A percentile compares a stretch with the other conserved stretches of the same genome.
These are phyloP conservation scores for Mycena albidolilacea DNA, from an alignment of 768 basidiomycete species.

Conservation along the genomic window DNA sequence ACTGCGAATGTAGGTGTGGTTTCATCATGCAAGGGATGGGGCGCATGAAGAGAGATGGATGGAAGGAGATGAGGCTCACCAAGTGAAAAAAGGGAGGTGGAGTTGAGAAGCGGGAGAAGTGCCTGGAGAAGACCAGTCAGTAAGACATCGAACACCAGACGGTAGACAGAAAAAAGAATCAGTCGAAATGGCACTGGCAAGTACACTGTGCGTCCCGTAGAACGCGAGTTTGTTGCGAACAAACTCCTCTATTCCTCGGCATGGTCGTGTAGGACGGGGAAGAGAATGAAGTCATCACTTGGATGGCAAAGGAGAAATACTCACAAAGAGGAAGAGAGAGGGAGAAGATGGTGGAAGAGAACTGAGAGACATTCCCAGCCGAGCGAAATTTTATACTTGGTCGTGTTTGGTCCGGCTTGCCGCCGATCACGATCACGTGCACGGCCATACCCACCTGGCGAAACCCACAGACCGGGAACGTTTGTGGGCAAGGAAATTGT, in stretches of 20 bases:
- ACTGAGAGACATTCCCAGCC: neutral
- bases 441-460: neutral
- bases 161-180: constrained; percentile 52
- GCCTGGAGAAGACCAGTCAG: constrained; percentile 5
- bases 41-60: constrained; percentile 35
- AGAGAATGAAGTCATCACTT: constrained; percentile 87
- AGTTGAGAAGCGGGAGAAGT: neutral
- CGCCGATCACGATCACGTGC: neutral
- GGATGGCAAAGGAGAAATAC: constrained; percentile 27
- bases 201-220: constrained; percentile 77
- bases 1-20: constrained; percentile 85
- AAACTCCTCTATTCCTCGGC: constrained; percentile 85
- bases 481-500: no score
- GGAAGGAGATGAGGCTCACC: constrained; percentile 43
- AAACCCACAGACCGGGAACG: no score
- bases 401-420: constrained; percentile 19
- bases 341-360: neutral
- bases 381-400: constrained; percentile 30
- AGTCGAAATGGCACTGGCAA: constrained; percentile 94
- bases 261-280: constrained; percentile 94
- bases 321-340: constrained; percentile 23
- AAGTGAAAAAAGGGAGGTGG: constrained; percentile 2
- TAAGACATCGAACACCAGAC: constrained; percentile 28
- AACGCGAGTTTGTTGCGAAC: constrained; percentile 83
- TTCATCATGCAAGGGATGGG: constrained; percentile 64